Evolutionary conservation across 208 protist genomes (phyloP), one percentile per base, ranked within the genome.

Genomic region (Crithidia sp.): DNA sequence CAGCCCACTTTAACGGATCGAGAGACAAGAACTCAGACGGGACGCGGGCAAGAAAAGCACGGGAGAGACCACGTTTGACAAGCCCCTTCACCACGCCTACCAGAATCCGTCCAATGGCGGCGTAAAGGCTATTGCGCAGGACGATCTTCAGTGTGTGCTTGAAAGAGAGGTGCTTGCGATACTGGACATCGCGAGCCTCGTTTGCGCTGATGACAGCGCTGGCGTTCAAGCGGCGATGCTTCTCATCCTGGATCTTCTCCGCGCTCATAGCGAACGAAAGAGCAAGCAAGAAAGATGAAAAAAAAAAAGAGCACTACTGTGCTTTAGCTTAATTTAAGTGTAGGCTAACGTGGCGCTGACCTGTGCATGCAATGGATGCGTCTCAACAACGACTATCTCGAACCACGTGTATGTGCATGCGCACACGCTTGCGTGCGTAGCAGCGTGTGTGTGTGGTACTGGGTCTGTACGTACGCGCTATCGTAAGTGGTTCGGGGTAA

Each of bases 1-100:
- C 77, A 3, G 86, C 86, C 90, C 89, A 96, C 47, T 93, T 94
- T 7, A 93, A 67, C 8, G 92, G 90, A 77, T 95, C 76, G 54
- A 94, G 76, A 10, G 92, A 96, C 13, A 89, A 71, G 60, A 96
- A 67, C 64, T 96, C 89, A 9, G 70, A 71, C 40, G 74, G 67
- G 37, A 94, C 7, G 45, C 70, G 49, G 19, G 57, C 69, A 28
- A 81, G 58, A 41, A 94, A 81, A 14, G 56, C 66, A 8, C 47
- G 57, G 4, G 68, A 54, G 14, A 94, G 19, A 4, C 89, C 92
- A 28, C 77, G 56, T 63, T 87, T 89, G 17, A 79, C 83, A 8
- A 95, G 19, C 4, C 73, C 76, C 55, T 94, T 96, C 13, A 93
- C 44, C 9, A 96, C 67, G 37, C 92, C 89, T 52, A 93, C 53